Conservation (phyloP, 2,329 filamentous ascomycete species). For the Hymenoscyphus linearis region DNA sequence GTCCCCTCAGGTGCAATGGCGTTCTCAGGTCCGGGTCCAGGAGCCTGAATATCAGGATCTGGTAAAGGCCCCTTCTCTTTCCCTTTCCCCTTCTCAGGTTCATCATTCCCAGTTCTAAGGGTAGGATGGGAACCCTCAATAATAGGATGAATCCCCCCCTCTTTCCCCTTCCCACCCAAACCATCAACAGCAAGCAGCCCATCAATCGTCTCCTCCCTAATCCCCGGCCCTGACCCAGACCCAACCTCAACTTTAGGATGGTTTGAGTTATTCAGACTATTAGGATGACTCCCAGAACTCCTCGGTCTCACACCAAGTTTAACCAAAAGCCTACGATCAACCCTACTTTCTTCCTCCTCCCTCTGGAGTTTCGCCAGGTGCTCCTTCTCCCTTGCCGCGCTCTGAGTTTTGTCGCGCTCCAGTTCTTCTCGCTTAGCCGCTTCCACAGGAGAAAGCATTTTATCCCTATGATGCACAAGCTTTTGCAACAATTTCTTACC, state of each 20-base stretch:
- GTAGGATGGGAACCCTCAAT: neutral
- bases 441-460: conserved; percentile 56
- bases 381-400: conserved; percentile 47
- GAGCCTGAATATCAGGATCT: conserved; percentile 17
- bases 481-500: conserved; percentile 52
- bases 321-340: conserved; percentile 34
- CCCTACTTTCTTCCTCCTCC: conserved; percentile 20
- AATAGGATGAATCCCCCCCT: neutral
- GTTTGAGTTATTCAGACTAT: neutral
- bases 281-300: conserved; percentile 1
- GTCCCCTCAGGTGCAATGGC: conserved; percentile 23
- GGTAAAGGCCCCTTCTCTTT: neutral
- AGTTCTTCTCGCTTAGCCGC: conserved; percentile 52
- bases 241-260: neutral
- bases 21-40: conserved; percentile 24
- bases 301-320: conserved; percentile 33
- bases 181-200: neutral
- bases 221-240: neutral
- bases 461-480: conserved; percentile 49
- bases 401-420: conserved; percentile 54
- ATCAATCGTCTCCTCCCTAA: neutral
- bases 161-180: neutral
- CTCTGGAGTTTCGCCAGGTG: conserved; percentile 32
- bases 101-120: neutral
- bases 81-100: neutral